Conservation (phyloP, 2,329 filamentous ascomycete genomes). For the Simplicillium aogashimaense region DNA sequence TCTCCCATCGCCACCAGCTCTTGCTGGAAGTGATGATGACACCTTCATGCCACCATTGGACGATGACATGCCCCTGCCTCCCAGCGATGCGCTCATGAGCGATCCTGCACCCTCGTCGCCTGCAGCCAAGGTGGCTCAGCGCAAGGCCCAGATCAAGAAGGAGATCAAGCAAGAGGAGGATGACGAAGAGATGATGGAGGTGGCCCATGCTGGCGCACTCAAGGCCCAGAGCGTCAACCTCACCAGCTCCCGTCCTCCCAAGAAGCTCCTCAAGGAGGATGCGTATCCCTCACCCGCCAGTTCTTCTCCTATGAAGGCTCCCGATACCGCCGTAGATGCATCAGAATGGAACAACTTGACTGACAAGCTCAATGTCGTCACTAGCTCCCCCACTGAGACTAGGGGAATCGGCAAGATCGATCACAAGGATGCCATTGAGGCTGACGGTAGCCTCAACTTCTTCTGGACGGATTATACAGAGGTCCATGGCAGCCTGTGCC, state of each 20-base stretch:
- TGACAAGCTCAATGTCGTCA: constrained; percentile 75
- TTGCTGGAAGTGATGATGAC: constrained; percentile 40
- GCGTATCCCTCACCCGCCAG: constrained; percentile 60
- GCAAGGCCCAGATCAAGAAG: constrained; percentile 48
- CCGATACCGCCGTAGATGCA: constrained; percentile 58
- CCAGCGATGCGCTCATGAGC: constrained; percentile 60
- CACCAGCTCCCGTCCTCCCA: constrained; percentile 61
- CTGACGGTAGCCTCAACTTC: constrained; percentile 83
- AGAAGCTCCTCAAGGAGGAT: constrained; percentile 61
- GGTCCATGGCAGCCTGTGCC: constrained; percentile 78
- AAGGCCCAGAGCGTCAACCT: constrained; percentile 72
- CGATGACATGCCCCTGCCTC: constrained; percentile 40
- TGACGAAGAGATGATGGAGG: constrained; percentile 78
- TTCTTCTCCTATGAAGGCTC: constrained; percentile 62
- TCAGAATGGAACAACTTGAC: constrained; percentile 84
- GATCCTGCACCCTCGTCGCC: constrained; percentile 84
- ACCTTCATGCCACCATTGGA: constrained; percentile 46
- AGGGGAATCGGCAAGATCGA: constrained; percentile 69
- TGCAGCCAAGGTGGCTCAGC: constrained; percentile 64
- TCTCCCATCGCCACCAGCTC: constrained; percentile 33
- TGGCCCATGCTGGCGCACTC: constrained; percentile 65
- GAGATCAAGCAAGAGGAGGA: constrained; percentile 61
- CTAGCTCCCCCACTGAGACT: constrained; percentile 56
- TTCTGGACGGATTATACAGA: constrained; percentile 98
- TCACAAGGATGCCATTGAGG: constrained; percentile 78